A percentile compares a stretch with the other conserved stretches of the same genome.
These are phyloP conservation scores for Parietichytrium sp. DNA, from an alignment of 108 stramenopile species.

Conservation along the genomic window DNA sequence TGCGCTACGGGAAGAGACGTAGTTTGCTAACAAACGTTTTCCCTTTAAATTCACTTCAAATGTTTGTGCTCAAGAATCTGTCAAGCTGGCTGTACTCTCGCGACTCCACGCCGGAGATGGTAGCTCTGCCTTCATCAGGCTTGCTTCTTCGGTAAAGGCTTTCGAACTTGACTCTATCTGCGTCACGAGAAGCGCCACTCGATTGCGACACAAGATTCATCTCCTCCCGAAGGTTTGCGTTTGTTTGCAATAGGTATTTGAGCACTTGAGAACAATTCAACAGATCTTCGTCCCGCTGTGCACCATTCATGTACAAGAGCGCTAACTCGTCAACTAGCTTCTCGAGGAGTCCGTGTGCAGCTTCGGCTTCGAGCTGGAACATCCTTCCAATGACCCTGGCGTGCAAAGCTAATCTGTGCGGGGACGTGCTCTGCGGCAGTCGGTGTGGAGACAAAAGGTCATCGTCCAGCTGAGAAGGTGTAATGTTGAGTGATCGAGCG, in stretches of 20 bases:
- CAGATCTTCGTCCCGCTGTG: slow-evolving; percentile 23
- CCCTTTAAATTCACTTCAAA: background rate
- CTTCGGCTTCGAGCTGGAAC: background rate
- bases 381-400: background rate
- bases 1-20: too few species aligned
- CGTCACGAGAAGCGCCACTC: background rate
- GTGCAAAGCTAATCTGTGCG: background rate
- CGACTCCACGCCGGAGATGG: background rate
- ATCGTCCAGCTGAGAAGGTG: too few species aligned
- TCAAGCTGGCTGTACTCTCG: background rate
- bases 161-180: background rate
- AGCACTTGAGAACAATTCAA: background rate
- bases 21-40: too few species aligned
- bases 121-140: background rate
- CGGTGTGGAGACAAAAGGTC: too few species aligned
- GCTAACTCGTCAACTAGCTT: background rate
- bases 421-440: background rate
- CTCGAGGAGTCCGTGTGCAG: background rate
- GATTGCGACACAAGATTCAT: too few species aligned
- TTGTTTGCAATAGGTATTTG: background rate
- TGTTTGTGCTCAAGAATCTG: background rate
- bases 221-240: background rate
- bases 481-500: too few species aligned
- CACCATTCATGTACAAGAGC: background rate
- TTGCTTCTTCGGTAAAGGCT: background rate